Conservation (phyloP, 208 protist genomes). For the Leishmania major region DNA sequence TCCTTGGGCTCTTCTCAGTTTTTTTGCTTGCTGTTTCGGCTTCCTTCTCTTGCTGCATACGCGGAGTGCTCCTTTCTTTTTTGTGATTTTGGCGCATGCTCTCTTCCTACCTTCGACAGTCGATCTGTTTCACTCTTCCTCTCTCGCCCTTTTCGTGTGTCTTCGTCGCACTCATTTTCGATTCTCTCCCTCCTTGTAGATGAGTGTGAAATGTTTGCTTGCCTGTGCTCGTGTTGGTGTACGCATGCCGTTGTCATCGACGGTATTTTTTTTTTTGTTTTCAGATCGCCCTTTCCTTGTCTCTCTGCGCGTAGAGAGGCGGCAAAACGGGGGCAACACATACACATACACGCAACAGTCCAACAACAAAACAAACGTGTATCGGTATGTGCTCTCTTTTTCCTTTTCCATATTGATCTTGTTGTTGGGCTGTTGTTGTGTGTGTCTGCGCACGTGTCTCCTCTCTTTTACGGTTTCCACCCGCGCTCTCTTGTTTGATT, state of each 20-base stretch:
- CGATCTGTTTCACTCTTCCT: slow-evolving; percentile 4
- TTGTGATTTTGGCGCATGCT: background rate
- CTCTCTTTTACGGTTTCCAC: background rate
- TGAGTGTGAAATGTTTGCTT: background rate
- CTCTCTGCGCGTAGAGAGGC: background rate
- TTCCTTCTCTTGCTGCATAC: background rate
- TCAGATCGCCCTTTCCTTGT: background rate
- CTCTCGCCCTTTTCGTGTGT: background rate
- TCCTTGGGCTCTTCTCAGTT: background rate
- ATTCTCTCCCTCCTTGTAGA: background rate
- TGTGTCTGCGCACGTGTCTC: background rate
- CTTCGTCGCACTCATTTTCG: background rate
- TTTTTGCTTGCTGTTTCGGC: background rate
- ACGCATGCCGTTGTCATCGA: background rate
- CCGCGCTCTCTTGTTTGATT: background rate
- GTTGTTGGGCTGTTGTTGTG: background rate
- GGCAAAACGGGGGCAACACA: background rate
- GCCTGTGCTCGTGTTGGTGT: background rate
- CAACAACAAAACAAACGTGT: background rate
- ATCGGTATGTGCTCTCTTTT: background rate
- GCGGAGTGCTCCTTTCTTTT: background rate
- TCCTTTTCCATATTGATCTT: background rate
- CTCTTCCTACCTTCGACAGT: background rate
- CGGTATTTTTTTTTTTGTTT: background rate
- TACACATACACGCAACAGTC: no score